Evolutionary conservation across 306 rosid genomes (phyloP).

Genomic region (Dryas octopetala): DNA sequence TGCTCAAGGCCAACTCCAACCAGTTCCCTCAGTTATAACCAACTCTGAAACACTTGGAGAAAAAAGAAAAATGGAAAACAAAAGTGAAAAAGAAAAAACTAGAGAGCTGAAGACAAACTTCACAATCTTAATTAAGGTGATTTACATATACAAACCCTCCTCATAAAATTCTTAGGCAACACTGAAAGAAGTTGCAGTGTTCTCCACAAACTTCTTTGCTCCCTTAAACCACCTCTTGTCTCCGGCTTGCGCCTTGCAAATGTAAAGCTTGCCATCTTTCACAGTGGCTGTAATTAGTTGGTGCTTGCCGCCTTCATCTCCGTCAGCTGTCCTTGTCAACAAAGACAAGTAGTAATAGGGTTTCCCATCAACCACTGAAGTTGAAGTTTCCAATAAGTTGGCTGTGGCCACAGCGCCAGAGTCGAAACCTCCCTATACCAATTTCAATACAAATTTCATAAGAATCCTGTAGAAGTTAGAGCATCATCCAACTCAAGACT

Average conservation of each 20-base stretch:
- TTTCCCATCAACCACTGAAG: slow-evolving; percentile 43
- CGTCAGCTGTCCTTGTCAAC: slow-evolving; percentile 97
- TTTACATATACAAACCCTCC: slow-evolving; percentile 44
- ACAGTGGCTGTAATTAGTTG: slow-evolving; percentile 80
- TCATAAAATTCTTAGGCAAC: slow-evolving; percentile 56
- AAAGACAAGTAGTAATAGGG: slow-evolving; percentile 65
- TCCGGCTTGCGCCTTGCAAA: slow-evolving; percentile 97
- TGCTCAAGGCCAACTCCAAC: slow-evolving; percentile 41
- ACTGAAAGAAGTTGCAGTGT: slow-evolving; percentile 73
- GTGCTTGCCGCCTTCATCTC: slow-evolving; percentile 98
- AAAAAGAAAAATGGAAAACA: not conserved
- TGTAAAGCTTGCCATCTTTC: slow-evolving; percentile 80
- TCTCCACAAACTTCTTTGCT: slow-evolving; percentile 85
- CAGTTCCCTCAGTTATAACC: slow-evolving; percentile 34
- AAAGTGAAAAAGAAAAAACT: slow-evolving; percentile 11
- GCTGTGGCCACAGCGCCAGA: slow-evolving; percentile 77
- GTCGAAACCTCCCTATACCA: slow-evolving; percentile 87
- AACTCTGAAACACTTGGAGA: slow-evolving; percentile 23
- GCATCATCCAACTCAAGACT: too few species aligned
- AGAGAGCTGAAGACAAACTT: slow-evolving; percentile 31
- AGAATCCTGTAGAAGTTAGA: not conserved
- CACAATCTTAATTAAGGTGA: slow-evolving; percentile 37
- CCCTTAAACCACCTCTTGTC: slow-evolving; percentile 99
- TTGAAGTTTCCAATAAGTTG: slow-evolving; percentile 61
- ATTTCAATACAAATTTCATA: slow-evolving; percentile 23